A percentile compares a stretch with the other conserved stretches of the same genome.
Conservation (phyloP, 768 basidiomycete genomes). For the Pluteus cervinus region DNA sequence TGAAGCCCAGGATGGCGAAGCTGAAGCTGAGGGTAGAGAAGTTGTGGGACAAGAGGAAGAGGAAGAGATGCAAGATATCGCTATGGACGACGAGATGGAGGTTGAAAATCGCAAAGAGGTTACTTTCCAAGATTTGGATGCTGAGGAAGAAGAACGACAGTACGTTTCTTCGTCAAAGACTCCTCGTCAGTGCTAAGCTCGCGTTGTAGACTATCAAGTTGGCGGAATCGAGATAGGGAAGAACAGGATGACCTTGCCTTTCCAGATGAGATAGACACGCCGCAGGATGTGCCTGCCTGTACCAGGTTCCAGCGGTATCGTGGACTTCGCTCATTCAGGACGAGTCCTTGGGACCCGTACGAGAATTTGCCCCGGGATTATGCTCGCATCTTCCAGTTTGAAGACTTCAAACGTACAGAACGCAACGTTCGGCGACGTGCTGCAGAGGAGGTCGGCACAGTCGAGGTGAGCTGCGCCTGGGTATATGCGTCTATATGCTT, state of each 20-base stretch:
- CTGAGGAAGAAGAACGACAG: constrained; percentile 85
- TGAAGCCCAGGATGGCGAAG: constrained; percentile 36
- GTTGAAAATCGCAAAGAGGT: constrained; percentile 45
- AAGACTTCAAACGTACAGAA: constrained; percentile 87
- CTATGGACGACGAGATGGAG: constrained; percentile 54
- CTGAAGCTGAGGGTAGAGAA: constrained; percentile 33
- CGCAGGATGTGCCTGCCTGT: constrained; percentile 72
- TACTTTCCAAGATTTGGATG: constrained; percentile 71
- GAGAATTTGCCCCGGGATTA: constrained; percentile 95
- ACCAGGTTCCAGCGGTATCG: constrained; percentile 88
- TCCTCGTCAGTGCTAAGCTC: background rate
- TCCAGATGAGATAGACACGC: constrained; percentile 96
- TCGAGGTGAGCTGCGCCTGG: constrained; percentile 49
- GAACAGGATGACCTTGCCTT: constrained; percentile 82
- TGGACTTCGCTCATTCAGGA: constrained; percentile 87
- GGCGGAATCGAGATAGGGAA: constrained; percentile 66
- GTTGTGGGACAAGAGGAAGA: constrained; percentile 41
- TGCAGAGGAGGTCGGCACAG: constrained; percentile 49
- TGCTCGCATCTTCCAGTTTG: constrained; percentile 93
- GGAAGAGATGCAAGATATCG: constrained; percentile 57
- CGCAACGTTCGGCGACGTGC: constrained; percentile 60
- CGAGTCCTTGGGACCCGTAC: constrained; percentile 96
- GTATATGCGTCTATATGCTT: background rate
- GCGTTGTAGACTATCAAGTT: constrained; percentile 51
- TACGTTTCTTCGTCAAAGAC: constrained; percentile 29